Evolutionary conservation across 1,139 yeast genomes (phyloP).

Genomic region (Lodderomyces margitis): DNA sequence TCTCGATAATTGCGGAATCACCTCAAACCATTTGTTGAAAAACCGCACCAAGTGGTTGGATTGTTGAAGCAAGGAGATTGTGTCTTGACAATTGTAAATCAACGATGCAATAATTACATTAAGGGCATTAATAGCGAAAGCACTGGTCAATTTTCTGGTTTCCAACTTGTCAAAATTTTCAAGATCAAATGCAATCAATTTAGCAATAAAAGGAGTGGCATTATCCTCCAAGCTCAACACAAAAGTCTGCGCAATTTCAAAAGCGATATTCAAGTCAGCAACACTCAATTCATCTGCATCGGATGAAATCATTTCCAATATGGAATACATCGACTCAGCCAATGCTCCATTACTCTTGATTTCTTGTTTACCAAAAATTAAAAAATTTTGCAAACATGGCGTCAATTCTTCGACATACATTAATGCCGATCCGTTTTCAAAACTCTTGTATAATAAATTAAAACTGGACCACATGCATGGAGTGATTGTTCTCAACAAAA

Average conservation of each 20-base stretch:
- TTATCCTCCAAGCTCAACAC: slow-evolving; percentile 46
- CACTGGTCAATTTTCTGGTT: slow-evolving; percentile 7
- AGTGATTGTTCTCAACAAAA: slow-evolving; percentile 66
- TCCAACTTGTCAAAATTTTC: slow-evolving; percentile 12
- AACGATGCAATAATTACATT: slow-evolving; percentile 70
- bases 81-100: slow-evolving; percentile 56
- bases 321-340: slow-evolving; percentile 25
- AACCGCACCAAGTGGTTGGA: slow-evolving; percentile 47
- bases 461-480: slow-evolving; percentile 78
- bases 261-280: slow-evolving; percentile 49
- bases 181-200: slow-evolving; percentile 33
- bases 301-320: slow-evolving; percentile 33
- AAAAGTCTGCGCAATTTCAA: slow-evolving; percentile 56
- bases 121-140: slow-evolving; percentile 45
- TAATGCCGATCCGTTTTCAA: slow-evolving; percentile 55
- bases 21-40: slow-evolving; percentile 66
- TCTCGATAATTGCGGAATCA: slow-evolving; percentile 57
- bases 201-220: slow-evolving; percentile 39
- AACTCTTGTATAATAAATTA: slow-evolving; percentile 50
- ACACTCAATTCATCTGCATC: slow-evolving; percentile 44
- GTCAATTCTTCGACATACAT: slow-evolving; percentile 73
- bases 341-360: slow-evolving; percentile 33
- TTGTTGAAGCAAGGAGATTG: slow-evolving; percentile 54
- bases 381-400: slow-evolving; percentile 73
- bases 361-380: slow-evolving; percentile 66